phyloP scores from a whole-genome alignment of 1,284 basidiomycete species.

The Marasmius fiardii region DNA sequence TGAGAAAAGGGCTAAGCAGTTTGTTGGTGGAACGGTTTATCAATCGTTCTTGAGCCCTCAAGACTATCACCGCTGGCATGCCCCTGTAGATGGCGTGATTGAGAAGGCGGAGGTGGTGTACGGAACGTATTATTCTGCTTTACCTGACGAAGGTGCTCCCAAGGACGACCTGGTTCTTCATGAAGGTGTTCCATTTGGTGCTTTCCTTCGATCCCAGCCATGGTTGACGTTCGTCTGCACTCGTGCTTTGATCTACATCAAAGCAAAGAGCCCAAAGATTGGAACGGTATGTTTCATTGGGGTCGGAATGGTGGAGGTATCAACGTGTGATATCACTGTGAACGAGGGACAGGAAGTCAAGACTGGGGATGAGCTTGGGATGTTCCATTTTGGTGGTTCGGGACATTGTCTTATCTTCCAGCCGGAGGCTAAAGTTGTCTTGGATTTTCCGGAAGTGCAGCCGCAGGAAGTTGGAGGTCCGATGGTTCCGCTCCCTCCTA shows the following conservation, averaged over 20 bases:
- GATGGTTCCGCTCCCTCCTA: too few relatives aligned
- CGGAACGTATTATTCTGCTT: constrained; percentile 39
- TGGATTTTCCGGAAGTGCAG: neutral
- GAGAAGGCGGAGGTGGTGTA: constrained; percentile 30
- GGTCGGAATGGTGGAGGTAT: constrained; percentile 56
- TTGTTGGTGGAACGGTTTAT: constrained; percentile 38
- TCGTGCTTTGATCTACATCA: constrained; percentile 50
- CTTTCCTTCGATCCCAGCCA: constrained; percentile 23
- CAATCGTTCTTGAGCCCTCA: constrained; percentile 40
- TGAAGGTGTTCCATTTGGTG: neutral
- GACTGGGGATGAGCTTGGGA: constrained; percentile 29
- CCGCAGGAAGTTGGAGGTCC: too few relatives aligned
- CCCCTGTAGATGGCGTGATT: constrained; percentile 36
- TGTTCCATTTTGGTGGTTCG: constrained; percentile 53
- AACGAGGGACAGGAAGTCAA: constrained; percentile 25
- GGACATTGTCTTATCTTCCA: constrained; percentile 30
- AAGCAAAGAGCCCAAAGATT: constrained; percentile 46
- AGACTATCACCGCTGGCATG: constrained; percentile 43
- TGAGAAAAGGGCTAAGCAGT: constrained; percentile 11
- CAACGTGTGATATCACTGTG: constrained; percentile 40
- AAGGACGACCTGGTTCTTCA: constrained; percentile 6
- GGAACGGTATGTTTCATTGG: constrained; percentile 48
- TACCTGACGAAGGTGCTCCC: constrained; percentile 10
- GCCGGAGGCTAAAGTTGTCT: constrained; percentile 15
- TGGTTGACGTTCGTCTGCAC: constrained; percentile 33